These are phyloP conservation scores for Roridomyces roridus DNA, from an alignment of 768 basidiomycete species.

Conservation along the genomic window DNA sequence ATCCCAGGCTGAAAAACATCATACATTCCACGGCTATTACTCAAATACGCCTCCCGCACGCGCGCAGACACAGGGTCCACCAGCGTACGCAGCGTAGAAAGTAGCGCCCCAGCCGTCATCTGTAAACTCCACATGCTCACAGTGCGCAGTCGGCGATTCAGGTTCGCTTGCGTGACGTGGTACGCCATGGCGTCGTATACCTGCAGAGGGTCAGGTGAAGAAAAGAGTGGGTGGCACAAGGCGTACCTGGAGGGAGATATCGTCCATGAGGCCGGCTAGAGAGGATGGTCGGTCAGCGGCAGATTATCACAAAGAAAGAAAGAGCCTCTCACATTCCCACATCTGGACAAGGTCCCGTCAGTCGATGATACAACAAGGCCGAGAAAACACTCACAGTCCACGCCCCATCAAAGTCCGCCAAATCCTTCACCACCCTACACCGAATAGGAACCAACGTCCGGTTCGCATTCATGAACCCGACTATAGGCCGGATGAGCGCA, in stretches of 20 bases:
- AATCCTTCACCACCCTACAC: conserved; percentile 83
- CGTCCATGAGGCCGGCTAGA: conserved; percentile 91
- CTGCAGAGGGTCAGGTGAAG: conserved; percentile 37
- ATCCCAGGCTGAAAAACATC: conserved; percentile 17
- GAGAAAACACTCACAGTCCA: conserved; percentile 78
- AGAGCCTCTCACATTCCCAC: conserved; percentile 82
- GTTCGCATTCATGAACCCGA: conserved; percentile 98
- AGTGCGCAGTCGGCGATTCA: conserved; percentile 87
- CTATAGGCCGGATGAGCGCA: conserved; percentile 93
- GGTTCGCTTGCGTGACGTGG: conserved; percentile 91
- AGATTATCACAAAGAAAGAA: conserved; percentile 3
- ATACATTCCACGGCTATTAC: conserved; percentile 31
- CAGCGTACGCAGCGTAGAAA: conserved; percentile 76
- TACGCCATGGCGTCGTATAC: conserved; percentile 93
- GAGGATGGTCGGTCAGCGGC: conserved; percentile 24
- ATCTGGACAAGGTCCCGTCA: conserved; percentile 54
- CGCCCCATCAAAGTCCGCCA: conserved; percentile 91
- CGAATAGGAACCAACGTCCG: conserved; percentile 94
- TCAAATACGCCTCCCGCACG: conserved; percentile 50
- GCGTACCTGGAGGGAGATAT: conserved; percentile 83
- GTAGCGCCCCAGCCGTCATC: conserved; percentile 87
- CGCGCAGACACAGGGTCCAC: conserved; percentile 71
- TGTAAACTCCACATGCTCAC: conserved; percentile 96
- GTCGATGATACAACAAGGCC: conserved; percentile 5
- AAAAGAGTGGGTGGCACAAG: not conserved